Percentiles rank a stretch among this genome's conserved stretches.
Evolutionary conservation across 768 basidiomycete genomes (phyloP).

Genomic region (Lactarius deliciosus): DNA sequence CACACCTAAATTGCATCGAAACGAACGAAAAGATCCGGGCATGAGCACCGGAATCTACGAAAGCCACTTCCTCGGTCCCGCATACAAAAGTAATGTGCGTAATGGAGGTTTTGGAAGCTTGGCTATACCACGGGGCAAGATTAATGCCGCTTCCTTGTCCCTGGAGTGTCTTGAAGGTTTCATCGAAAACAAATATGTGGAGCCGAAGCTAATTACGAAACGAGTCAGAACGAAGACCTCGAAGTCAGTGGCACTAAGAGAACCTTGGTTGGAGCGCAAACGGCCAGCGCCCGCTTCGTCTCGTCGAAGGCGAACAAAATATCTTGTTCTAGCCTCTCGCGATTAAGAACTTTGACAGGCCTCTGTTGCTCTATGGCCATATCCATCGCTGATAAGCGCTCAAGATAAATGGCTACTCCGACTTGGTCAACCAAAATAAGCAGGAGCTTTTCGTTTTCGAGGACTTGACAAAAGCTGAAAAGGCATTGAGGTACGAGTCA

Average conservation of each 20-base stretch:
- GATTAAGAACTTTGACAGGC: slow-evolving; percentile 35
- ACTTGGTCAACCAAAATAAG: slow-evolving; percentile 17
- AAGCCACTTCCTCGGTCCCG: slow-evolving; percentile 52
- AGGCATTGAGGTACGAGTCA: neutral
- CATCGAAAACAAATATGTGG: slow-evolving; percentile 50
- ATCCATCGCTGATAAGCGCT: slow-evolving; percentile 10
- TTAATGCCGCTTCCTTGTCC: slow-evolving; percentile 43
- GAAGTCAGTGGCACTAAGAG: neutral
- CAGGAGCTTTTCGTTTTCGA: slow-evolving; percentile 20
- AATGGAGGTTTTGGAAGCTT: slow-evolving; percentile 33
- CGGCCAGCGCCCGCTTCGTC: slow-evolving; percentile 46
- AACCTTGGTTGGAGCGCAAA: slow-evolving; percentile 48
- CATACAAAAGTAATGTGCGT: slow-evolving; percentile 44
- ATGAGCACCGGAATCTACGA: slow-evolving; percentile 46
- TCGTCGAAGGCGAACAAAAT: slow-evolving; percentile 55
- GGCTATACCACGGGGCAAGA: slow-evolving; percentile 46
- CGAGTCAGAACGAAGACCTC: neutral
- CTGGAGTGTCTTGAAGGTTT: slow-evolving; percentile 43
- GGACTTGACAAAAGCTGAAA: slow-evolving; percentile 22
- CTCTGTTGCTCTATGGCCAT: slow-evolving; percentile 2
- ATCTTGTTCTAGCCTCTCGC: slow-evolving; percentile 48
- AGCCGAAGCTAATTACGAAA: slow-evolving; percentile 35
- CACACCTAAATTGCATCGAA: slow-evolving; percentile 54
- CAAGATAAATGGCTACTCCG: slow-evolving; percentile 23
- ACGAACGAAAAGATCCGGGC: slow-evolving; percentile 55